Base-by-base conservation (phyloP, 2,329 filamentous ascomycete species). In the Mycogone perniciosa region DNA sequence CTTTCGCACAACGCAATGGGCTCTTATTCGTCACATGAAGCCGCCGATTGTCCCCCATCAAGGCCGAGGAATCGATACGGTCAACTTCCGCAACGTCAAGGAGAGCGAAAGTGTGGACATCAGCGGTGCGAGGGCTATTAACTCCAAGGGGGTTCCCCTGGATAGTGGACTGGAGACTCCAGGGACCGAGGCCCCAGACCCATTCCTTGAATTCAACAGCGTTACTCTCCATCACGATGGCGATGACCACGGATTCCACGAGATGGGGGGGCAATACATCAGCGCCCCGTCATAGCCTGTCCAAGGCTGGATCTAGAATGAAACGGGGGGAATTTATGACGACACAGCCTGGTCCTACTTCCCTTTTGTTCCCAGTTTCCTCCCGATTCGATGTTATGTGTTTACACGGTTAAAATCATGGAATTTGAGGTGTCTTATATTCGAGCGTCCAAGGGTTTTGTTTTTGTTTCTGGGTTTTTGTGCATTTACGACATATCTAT, bases 121-220 rank as follows among this genome's bases (percentile, higher is more conserved):
- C 44, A 82, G 81, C 53, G 79, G 81, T 13, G 76, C 80, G 2
- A 76, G 71, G 57, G 68, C 72, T 8, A 74, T 75, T 66, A 64
- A 67, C 48, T 67, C 81, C 44, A 89, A 89, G 70, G 89, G 90
- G 2, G 89, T 96, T 9, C 89, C 90, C 7, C 74, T 96, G 54
- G 90, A 96, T 64, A 92, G 86, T 40, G 89, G 88, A 1, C 75
- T 95, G 48, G 82, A 86, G 2, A 97, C 92, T 3, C 92, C 92
- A 1, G 88, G 87, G 41, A 87, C 79, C 35, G 92, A 96, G 65
- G 66, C 85, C 35, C 76, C 81, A 4, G 93, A 99, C 76, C 93
- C 93, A 2, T 99, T 99, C 65, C 89, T 96, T 69, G 93, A 97
- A 68, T 99, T 99, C 71, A 99, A 97, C 76, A 95, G 89, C 65